phyloP scores from a whole-genome alignment of 139 green algal species.

The Nannochloris sp. region DNA sequence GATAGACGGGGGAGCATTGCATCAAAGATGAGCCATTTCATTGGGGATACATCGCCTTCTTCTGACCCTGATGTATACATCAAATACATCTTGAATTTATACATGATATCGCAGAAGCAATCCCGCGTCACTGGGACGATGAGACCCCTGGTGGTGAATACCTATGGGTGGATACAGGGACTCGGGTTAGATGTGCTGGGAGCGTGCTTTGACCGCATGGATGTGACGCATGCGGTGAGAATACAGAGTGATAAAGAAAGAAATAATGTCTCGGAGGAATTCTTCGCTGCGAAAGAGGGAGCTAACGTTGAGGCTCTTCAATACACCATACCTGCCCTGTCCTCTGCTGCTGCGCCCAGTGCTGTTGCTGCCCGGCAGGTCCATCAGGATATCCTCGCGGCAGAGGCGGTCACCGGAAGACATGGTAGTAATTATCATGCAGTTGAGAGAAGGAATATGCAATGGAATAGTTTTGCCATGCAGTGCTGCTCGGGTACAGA shows the following conservation, averaged over 20 bases:
- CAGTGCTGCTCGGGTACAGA: constrained; percentile 15
- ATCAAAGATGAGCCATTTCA: constrained; percentile 29
- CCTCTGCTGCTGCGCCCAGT: not conserved
- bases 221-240: constrained; percentile 45
- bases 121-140: not conserved
- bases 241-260: constrained; percentile 28
- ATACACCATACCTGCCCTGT: not conserved
- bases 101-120: too few species aligned
- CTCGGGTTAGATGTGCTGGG: constrained; percentile 62
- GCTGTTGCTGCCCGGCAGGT: not conserved
- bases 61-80: constrained; percentile 56
- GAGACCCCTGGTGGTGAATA: constrained; percentile 74
- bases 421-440: constrained; percentile 1
- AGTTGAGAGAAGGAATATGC: constrained; percentile 42
- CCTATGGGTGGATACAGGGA: constrained; percentile 72
- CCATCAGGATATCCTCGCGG: too few species aligned
- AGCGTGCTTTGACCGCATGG: constrained; percentile 35
- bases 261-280: constrained; percentile 48
- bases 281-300: constrained; percentile 34
- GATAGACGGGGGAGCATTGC: constrained; percentile 40
- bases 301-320: not conserved
- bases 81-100: constrained; percentile 37
- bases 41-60: constrained; percentile 62
- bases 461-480: constrained; percentile 55
- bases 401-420: too few species aligned